Conservation (phyloP, 495 filamentous ascomycete genomes). For the Rostrohypoxylon terebratum region DNA sequence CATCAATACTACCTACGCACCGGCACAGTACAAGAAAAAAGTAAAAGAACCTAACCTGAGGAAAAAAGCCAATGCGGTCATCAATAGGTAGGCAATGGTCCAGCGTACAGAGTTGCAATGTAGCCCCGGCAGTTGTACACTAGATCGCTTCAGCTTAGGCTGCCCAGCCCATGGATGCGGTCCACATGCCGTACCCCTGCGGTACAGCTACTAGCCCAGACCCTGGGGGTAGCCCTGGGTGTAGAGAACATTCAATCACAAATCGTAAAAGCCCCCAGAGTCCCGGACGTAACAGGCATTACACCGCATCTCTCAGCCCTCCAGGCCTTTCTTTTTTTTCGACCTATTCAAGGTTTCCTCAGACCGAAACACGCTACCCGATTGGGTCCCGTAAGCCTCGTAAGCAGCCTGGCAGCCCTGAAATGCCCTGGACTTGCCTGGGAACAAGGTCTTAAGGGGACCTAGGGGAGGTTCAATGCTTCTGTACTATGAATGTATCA, state of each 20-base stretch:
- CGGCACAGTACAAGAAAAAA: slow-evolving; percentile 32
- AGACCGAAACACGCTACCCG: slow-evolving; percentile 39
- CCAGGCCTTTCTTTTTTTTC: slow-evolving; percentile 8
- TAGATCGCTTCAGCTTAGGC: slow-evolving; percentile 35
- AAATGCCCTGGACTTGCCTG: not conserved
- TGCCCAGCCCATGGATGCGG: slow-evolving; percentile 28
- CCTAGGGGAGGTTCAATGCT: not conserved
- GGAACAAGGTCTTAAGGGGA: not conserved
- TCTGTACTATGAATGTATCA: no score
- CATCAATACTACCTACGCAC: slow-evolving; percentile 46
- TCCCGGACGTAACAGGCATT: slow-evolving; percentile 27
- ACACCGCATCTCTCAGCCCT: slow-evolving; percentile 45
- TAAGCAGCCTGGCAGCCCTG: slow-evolving; percentile 21
- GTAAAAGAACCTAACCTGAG: slow-evolving; percentile 1
- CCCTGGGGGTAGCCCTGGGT: not conserved
- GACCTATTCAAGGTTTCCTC: slow-evolving; percentile 13
- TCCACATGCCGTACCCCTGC: slow-evolving; percentile 37
- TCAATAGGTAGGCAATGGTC: slow-evolving; percentile 22
- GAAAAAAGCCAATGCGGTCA: slow-evolving; percentile 20
- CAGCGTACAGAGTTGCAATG: slow-evolving; percentile 16
- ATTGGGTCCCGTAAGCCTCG: slow-evolving; percentile 39
- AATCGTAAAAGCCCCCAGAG: slow-evolving; percentile 27
- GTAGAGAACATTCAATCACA: slow-evolving; percentile 26
- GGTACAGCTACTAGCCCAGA: not conserved
- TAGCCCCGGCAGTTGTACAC: slow-evolving; percentile 34